These are phyloP conservation scores for Zopfia rhizophila DNA, from an alignment of 2,329 filamentous ascomycete genomes.

Conservation along the genomic window DNA sequence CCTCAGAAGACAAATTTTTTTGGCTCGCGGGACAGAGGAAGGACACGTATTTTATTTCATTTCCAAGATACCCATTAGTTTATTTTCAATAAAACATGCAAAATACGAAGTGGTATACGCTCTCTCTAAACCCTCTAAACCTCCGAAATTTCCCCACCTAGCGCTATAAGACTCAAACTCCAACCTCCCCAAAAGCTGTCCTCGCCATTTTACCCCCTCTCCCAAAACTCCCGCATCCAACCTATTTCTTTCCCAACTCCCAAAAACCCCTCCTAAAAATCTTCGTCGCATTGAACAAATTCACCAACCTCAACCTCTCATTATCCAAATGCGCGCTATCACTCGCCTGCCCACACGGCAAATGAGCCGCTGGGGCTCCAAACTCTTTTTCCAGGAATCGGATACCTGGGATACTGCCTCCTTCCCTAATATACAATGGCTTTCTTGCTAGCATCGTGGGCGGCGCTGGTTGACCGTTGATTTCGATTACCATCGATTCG, in stretches of 20 bases:
- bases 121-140: too few relatives aligned
- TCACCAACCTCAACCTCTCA: constrained; percentile 87
- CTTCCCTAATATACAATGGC: constrained; percentile 93
- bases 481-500: constrained; percentile 22
- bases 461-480: not conserved
- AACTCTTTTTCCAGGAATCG: constrained; percentile 96
- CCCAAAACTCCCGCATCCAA: constrained; percentile 7
- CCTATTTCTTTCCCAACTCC: constrained; percentile 62
- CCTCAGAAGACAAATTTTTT: too few relatives aligned
- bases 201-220: too few relatives aligned
- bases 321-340: constrained; percentile 96
- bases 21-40: too few relatives aligned
- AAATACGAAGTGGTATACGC: too few relatives aligned
- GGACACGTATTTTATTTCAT: too few relatives aligned
- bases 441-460: constrained; percentile 53
- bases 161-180: too few relatives aligned
- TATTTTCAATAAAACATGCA: too few relatives aligned
- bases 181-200: too few relatives aligned
- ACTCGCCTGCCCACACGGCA: constrained; percentile 94
- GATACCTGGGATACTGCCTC: constrained; percentile 93
- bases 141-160: too few relatives aligned
- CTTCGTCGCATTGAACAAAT: constrained; percentile 89
- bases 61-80: too few relatives aligned
- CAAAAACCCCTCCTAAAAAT: constrained; percentile 90
- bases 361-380: constrained; percentile 85